Evolutionary conservation across 768 basidiomycete species (phyloP).

Genomic region (Lactifluus subvellereus): DNA sequence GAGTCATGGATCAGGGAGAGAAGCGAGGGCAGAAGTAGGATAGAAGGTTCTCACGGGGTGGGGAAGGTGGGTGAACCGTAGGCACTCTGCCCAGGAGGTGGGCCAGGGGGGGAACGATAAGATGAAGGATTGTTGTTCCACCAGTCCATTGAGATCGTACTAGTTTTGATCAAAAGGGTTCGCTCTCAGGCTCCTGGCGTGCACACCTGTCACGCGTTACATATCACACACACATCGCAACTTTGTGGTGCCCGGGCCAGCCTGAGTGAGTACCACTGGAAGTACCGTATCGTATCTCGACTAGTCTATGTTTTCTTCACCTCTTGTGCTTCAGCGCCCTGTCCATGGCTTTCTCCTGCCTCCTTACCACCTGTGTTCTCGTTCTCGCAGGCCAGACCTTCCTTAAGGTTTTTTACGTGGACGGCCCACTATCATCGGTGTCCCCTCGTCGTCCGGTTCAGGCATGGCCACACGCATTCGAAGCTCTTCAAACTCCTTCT

Average conservation of each 20-base stretch:
- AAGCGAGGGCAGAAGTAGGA: background rate
- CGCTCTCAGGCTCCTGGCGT: too few relatives aligned
- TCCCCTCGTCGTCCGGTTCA: background rate
- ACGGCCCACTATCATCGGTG: background rate
- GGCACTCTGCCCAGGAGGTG: slow-evolving; percentile 2
- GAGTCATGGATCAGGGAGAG: background rate
- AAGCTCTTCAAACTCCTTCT: background rate
- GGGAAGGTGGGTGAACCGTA: slow-evolving; percentile 13
- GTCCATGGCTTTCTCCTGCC: background rate
- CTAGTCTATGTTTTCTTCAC: too few relatives aligned
- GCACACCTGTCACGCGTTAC: too few relatives aligned
- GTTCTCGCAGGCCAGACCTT: background rate
- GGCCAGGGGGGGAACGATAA: slow-evolving; percentile 14
- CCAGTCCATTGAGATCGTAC: slow-evolving; percentile 1
- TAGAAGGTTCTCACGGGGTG: slow-evolving; percentile 9
- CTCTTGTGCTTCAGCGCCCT: background rate
- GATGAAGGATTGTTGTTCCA: slow-evolving; percentile 9
- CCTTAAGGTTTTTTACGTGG: background rate
- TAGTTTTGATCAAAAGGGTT: too few relatives aligned
- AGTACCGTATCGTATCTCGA: too few relatives aligned
- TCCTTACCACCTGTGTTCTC: background rate
- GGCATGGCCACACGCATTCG: background rate
- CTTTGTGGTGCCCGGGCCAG: too few relatives aligned
- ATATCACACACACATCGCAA: too few relatives aligned
- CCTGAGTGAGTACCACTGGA: too few relatives aligned